Base-by-base conservation (phyloP, 345 rosid species). In the Durio zibethinus region DNA sequence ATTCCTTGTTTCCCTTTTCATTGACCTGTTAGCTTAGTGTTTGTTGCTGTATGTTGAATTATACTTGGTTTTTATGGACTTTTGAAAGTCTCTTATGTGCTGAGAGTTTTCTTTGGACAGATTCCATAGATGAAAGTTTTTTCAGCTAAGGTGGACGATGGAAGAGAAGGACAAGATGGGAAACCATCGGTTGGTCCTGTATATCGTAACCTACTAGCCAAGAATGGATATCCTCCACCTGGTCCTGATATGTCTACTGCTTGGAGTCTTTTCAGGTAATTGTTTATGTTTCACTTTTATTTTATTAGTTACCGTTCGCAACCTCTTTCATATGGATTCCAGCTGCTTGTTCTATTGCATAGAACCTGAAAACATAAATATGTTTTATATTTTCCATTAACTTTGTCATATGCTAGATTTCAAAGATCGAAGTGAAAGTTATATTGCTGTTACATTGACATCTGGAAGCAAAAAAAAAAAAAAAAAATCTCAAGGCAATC, bases 231-330 rank as follows among this genome's bases (percentile, higher is more conserved):
- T 60, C 98, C 98, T 81, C 90, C 93, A 0, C 48, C 77, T 20
- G 91, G 86, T 79, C 66, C 82, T 2, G 81, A 84, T 35, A 82
- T 89, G 71, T 31, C 76, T 64, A 90, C 98, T 6, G 76, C 94
- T 42, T 96, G 99, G 99, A 94, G 88, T 83, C 82, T 93, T 80
- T 96, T 90, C 93, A 88, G 93, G 99, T 96, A 60, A 61, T 23
- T 50, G 38, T 6, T 18, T 0, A 31, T 50, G 42, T 67, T 43
- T 23, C 35, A 15, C 6, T 43, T 21, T 0, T 5, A 29, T 29
- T 61, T 59, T 40, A 10, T n/a, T 40, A 40, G 43, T 40, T 40
- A 9, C 8, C 8, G 10, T 40, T 40, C 43, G 8, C 10, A 10
- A 40, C 43, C 43, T 40, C 10, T 40, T 40, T 40, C 43, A 54